Evolutionary conservation across 2,329 filamentous ascomycete genomes (phyloP).

Genomic region (Ceratocystis smalleyi): DNA sequence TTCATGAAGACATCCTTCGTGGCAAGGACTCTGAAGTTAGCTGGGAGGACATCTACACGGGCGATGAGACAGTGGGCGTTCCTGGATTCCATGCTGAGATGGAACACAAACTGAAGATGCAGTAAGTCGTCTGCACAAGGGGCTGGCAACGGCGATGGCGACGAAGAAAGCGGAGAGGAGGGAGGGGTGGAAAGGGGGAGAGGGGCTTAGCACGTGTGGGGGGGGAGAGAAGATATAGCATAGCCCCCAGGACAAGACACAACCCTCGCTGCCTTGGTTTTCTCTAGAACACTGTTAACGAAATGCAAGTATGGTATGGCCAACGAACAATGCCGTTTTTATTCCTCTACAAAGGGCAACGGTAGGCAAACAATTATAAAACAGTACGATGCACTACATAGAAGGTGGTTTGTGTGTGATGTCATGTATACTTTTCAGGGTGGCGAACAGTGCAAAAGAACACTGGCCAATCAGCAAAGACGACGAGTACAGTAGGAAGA

Average conservation of each 20-base stretch:
- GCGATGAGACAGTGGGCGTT: constrained; percentile 55
- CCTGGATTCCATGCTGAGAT: constrained; percentile 80
- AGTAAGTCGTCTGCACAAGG: not conserved
- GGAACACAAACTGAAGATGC: constrained; percentile 77
- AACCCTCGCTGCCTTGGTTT: not conserved
- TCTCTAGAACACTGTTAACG: not conserved
- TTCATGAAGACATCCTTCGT: constrained; percentile 80
- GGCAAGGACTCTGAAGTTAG: constrained; percentile 61
- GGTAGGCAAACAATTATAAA: too few species aligned
- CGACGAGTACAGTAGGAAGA: not conserved
- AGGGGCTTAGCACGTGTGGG: not conserved
- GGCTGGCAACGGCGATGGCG: not conserved
- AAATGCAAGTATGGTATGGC: not conserved
- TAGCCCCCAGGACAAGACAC: not conserved
- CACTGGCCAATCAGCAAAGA: not conserved
- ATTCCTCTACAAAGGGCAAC: not conserved
- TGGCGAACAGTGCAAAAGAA: not conserved
- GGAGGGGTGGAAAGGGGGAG: not conserved
- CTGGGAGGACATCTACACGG: constrained; percentile 90
- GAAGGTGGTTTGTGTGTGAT: not conserved
- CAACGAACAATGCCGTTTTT: not conserved
- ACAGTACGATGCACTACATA: too few species aligned
- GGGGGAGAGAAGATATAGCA: not conserved
- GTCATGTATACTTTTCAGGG: not conserved
- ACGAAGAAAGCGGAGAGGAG: not conserved